Evolutionary conservation across 257 asterid species (phyloP).

Genomic region (Paraleonurus japonicus): DNA sequence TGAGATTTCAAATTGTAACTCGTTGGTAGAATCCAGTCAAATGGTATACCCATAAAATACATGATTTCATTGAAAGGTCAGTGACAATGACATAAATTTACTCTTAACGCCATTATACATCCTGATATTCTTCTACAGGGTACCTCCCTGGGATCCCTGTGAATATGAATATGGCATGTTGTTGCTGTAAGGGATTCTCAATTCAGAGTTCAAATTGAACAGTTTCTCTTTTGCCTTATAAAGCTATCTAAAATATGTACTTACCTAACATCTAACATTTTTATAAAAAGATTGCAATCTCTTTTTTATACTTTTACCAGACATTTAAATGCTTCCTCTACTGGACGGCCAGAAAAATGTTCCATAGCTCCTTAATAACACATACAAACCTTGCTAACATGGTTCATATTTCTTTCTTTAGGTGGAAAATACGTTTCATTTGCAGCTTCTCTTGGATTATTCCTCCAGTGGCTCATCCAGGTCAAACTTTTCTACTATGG

Average conservation of each 20-base stretch:
- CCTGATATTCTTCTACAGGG: background rate
- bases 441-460: slow-evolving; percentile 41
- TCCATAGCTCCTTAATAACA: background rate
- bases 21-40: background rate
- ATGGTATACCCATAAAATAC: slow-evolving; percentile 6
- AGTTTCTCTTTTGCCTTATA: background rate
- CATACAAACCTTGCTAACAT: background rate
- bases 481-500: slow-evolving; percentile 11
- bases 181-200: slow-evolving; percentile 35
- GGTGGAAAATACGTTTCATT: slow-evolving; percentile 37
- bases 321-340: slow-evolving; percentile 23
- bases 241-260: background rate
- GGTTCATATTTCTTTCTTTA: slow-evolving; percentile 19
- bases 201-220: background rate
- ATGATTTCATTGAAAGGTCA: background rate
- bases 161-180: slow-evolving; percentile 1
- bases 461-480: slow-evolving; percentile 47
- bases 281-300: slow-evolving; percentile 32
- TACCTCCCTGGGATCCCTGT: background rate
- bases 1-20: background rate
- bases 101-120: background rate
- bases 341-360: slow-evolving; percentile 19
- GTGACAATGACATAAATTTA: background rate
- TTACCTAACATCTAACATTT: slow-evolving; percentile 13
- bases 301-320: slow-evolving; percentile 32